Conservation (phyloP, 768 basidiomycete species). For the Lactarius pseudohatsudake region DNA sequence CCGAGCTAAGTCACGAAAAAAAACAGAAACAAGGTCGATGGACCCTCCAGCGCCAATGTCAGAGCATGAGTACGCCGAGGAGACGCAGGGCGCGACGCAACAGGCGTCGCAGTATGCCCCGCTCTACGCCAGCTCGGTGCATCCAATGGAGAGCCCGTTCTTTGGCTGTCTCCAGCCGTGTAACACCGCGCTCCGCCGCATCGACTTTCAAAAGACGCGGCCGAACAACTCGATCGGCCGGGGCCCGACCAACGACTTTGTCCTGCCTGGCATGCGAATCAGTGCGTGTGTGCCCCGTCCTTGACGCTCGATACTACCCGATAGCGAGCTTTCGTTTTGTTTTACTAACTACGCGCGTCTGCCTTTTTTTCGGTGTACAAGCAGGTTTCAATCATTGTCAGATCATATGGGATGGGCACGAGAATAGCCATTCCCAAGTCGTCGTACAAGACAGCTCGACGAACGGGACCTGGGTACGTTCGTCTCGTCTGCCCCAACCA, state of each 20-base stretch:
- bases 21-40: not conserved
- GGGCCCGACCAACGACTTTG: conserved; percentile 42
- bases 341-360: not conserved
- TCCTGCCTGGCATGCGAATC: conserved; percentile 70
- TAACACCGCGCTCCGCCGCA: conserved; percentile 12
- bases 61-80: conserved; percentile 15
- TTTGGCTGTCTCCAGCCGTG: conserved; percentile 25
- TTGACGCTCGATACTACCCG: not conserved
- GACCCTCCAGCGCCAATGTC: not conserved
- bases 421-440: conserved; percentile 43
- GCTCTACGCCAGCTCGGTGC: not conserved
- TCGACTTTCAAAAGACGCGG: conserved; percentile 24
- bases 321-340: conserved; percentile 2
- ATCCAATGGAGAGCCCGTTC: conserved; percentile 23
- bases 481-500: not conserved
- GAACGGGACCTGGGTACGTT: conserved; percentile 71
- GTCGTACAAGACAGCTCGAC: conserved; percentile 58
- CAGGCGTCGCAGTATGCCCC: conserved; percentile 20
- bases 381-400: conserved; percentile 56
- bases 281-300: conserved; percentile 47
- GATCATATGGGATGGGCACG: conserved; percentile 59
- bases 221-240: conserved; percentile 22
- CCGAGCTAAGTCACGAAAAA: not conserved
- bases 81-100: conserved; percentile 27
- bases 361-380: conserved; percentile 30